Evolutionary conservation across 2,329 filamentous ascomycete species (phyloP).

Genomic region (Curvularia lunata): DNA sequence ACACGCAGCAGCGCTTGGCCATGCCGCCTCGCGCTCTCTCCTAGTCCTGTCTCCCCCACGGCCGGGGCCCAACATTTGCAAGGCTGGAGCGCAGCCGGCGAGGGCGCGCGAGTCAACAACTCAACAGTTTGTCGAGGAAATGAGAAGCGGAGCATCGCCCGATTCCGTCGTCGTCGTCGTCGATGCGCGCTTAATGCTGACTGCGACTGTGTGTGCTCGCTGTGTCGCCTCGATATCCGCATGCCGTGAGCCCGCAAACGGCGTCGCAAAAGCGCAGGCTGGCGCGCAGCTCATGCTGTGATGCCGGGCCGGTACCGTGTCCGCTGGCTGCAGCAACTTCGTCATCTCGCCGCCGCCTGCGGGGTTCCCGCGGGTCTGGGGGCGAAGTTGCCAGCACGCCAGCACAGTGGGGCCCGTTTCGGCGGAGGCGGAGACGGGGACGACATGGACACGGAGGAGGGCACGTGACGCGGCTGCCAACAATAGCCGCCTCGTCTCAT

Average conservation of each 20-base stretch:
- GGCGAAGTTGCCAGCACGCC: slow-evolving; percentile 18
- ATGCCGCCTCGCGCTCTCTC: neutral
- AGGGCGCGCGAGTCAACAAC: slow-evolving; percentile 31
- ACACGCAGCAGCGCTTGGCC: neutral
- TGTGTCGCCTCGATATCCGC: neutral
- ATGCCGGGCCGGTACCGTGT: slow-evolving; percentile 15
- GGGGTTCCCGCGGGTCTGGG: slow-evolving; percentile 25
- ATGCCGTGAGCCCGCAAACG: neutral
- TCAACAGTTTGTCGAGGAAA: slow-evolving; percentile 35
- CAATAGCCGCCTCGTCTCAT: no score
- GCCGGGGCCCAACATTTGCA: slow-evolving; percentile 9
- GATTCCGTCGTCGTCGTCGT: slow-evolving; percentile 8
- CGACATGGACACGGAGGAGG: neutral
- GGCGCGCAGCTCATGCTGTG: neutral
- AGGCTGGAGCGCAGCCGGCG: slow-evolving; percentile 22
- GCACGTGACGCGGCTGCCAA: neutral
- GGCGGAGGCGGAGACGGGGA: slow-evolving; percentile 16
- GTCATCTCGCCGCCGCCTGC: slow-evolving; percentile 26
- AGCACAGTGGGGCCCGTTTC: slow-evolving; percentile 13
- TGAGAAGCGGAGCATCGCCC: slow-evolving; percentile 31
- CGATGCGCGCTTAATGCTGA: slow-evolving; percentile 11
- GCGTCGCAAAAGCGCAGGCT: slow-evolving; percentile 3
- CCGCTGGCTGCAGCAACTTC: slow-evolving; percentile 22
- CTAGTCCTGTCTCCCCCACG: slow-evolving; percentile 4
- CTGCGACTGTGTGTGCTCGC: slow-evolving; percentile 2